A percentile compares a stretch with the other conserved stretches of the same genome.
Conservation (phyloP, 345 rosid species). For the Aquilaria malaccensis region DNA sequence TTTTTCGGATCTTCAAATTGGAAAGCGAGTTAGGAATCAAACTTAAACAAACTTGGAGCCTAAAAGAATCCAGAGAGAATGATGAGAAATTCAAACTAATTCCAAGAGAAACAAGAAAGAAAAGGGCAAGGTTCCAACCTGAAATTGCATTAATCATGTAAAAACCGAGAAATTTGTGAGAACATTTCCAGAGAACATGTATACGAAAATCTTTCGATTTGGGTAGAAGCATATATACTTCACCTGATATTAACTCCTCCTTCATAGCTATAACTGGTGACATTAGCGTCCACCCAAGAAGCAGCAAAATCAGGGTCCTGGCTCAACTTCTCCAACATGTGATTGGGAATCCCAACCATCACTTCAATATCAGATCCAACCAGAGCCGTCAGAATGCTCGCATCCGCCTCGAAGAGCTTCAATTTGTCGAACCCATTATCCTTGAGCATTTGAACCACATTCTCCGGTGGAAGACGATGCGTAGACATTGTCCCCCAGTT, state of each 20-base stretch:
- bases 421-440: slow-evolving; percentile 6
- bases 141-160: too few species aligned
- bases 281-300: slow-evolving; percentile 14
- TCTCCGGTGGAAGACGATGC: slow-evolving; percentile 5
- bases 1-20: too few species aligned
- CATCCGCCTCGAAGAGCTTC: slow-evolving; percentile 15
- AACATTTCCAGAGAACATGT: not conserved
- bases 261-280: slow-evolving; percentile 4
- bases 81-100: too few species aligned
- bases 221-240: not conserved
- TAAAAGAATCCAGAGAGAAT: too few species aligned
- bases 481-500: slow-evolving; percentile 16
- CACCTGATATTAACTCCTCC: slow-evolving; percentile 18
- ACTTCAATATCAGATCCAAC: slow-evolving; percentile 10
- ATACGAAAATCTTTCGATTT: not conserved
- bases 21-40: too few species aligned
- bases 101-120: too few species aligned
- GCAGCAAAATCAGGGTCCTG: slow-evolving; percentile 9
- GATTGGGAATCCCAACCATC: slow-evolving; percentile 14
- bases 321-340: slow-evolving; percentile 8
- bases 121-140: too few species aligned
- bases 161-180: not conserved
- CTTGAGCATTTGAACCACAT: slow-evolving; percentile 13
- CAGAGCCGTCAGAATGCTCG: slow-evolving; percentile 6
- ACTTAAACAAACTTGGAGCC: too few species aligned